Evolutionary conservation across 192 early-diverging fungal species (phyloP).

Genomic region (Backusella westeae): DNA sequence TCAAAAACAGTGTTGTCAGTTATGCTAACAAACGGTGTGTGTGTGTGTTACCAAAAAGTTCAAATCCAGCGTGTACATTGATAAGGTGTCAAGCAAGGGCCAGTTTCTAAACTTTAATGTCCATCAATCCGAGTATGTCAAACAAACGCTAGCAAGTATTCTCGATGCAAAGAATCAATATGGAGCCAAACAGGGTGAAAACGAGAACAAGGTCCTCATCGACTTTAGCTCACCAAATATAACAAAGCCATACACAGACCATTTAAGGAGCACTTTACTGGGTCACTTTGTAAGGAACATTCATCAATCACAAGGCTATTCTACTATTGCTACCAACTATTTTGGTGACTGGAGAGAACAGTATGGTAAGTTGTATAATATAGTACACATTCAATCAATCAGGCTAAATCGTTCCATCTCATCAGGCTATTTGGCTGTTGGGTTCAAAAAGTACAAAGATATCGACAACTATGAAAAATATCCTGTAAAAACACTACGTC

Average conservation of each 20-base stretch:
- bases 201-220: conserved; percentile 71
- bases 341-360: conserved; percentile 98
- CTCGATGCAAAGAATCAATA: conserved; percentile 44
- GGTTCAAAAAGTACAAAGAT: conserved; percentile 60
- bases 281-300: conserved; percentile 80
- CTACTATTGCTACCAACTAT: conserved; percentile 85
- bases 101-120: conserved; percentile 71
- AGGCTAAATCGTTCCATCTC: too few species aligned
- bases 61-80: conserved; percentile 43
- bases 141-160: conserved; percentile 52
- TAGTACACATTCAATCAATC: background rate
- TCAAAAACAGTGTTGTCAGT: too few species aligned
- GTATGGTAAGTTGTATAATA: conserved; percentile 61
- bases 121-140: conserved; percentile 44
- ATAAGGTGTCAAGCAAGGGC: conserved; percentile 47
- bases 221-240: conserved; percentile 96
- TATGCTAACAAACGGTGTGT: background rate
- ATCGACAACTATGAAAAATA: conserved; percentile 43
- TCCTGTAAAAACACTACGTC: conserved; percentile 50
- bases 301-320: conserved; percentile 75
- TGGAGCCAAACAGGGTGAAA: conserved; percentile 49
- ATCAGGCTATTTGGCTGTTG: conserved; percentile 74
- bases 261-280: conserved; percentile 91
- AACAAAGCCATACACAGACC: conserved; percentile 93
- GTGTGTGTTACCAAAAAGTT: conserved; percentile 28